Conservation (phyloP, 495 filamentous ascomycete genomes). For the Neohortaea acidophila region DNA sequence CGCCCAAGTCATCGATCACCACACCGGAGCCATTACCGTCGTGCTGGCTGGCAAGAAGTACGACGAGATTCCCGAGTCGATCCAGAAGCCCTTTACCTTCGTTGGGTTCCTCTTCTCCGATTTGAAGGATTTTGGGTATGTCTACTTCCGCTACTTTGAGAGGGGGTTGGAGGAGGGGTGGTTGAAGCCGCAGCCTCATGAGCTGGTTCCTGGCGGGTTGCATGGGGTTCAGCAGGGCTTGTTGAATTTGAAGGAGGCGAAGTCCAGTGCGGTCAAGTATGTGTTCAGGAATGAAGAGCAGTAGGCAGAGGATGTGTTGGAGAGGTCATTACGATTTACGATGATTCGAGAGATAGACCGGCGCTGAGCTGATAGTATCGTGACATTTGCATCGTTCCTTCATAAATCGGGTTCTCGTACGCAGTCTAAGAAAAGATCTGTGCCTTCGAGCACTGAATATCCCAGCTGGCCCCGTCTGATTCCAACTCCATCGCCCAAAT, state of each 20-base stretch:
- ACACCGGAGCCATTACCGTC: slow-evolving; percentile 36
- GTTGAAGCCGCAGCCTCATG: slow-evolving; percentile 46
- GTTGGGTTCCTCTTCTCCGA: slow-evolving; percentile 40
- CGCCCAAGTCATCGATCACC: slow-evolving; percentile 29
- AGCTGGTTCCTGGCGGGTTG: slow-evolving; percentile 45
- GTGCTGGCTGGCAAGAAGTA: slow-evolving; percentile 34
- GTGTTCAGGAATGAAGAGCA: slow-evolving; percentile 18
- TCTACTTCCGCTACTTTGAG: slow-evolving; percentile 15
- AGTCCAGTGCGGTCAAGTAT: slow-evolving; percentile 21
- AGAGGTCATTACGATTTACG: no score
- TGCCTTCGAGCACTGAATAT: no score
- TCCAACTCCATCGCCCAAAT: no score
- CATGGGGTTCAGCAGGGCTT: slow-evolving; percentile 41
- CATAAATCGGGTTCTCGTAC: no score
- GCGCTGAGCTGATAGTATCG: no score
- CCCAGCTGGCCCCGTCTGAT: no score
- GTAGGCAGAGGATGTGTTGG: no score
- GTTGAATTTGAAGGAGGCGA: slow-evolving; percentile 27
- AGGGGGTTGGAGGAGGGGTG: slow-evolving; percentile 39
- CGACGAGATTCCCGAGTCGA: slow-evolving; percentile 16
- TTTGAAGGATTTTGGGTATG: slow-evolving; percentile 40
- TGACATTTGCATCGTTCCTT: no score
- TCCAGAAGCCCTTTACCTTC: slow-evolving; percentile 18
- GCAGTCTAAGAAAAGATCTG: no score
- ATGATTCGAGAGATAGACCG: no score